These are phyloP conservation scores for Sphaerosporella brunnea DNA, from an alignment of 495 filamentous ascomycete species.

Conservation along the genomic window DNA sequence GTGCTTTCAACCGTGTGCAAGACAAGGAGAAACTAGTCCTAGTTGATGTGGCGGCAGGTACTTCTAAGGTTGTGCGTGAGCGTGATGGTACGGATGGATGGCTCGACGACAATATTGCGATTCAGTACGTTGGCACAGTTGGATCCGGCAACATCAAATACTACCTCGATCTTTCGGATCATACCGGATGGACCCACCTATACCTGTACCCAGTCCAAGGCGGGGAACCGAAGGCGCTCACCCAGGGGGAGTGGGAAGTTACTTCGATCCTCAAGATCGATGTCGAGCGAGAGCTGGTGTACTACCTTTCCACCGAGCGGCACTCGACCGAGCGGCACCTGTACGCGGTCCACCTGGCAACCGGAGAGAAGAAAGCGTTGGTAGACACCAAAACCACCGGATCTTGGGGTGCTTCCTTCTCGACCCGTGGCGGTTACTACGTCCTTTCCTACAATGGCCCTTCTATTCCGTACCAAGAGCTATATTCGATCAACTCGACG, in stretches of 20 bases:
- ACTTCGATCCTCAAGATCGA: constrained; percentile 34
- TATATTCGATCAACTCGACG: constrained; percentile 34
- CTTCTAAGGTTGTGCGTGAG: constrained; percentile 31
- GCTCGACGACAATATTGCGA: constrained; percentile 37
- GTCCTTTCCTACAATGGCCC: constrained; percentile 40
- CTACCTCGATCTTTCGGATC: constrained; percentile 40
- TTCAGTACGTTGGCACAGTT: constrained; percentile 23
- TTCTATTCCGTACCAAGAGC: constrained; percentile 38
- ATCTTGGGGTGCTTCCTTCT: constrained; percentile 39
- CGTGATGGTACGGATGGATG: constrained; percentile 39
- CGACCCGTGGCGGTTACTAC: constrained; percentile 35
- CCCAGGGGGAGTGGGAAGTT: constrained; percentile 40
- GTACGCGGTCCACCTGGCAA: constrained; percentile 34
- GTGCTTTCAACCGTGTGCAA: constrained; percentile 40
- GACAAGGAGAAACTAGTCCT: constrained; percentile 37
- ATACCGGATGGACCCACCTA: constrained; percentile 38
- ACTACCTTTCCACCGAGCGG: constrained; percentile 38
- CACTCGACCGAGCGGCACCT: constrained; percentile 39
- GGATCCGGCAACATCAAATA: background rate
- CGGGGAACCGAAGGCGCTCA: constrained; percentile 31
- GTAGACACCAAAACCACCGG: constrained; percentile 34
- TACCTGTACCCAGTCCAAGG: constrained; percentile 38
- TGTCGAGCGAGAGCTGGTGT: constrained; percentile 31
- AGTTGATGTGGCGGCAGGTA: constrained; percentile 27
- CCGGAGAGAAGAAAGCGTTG: constrained; percentile 31